Evolutionary conservation across 257 asterid species (phyloP), one percentile per base, ranked within the genome.

Genomic region (Solanum chilense): DNA sequence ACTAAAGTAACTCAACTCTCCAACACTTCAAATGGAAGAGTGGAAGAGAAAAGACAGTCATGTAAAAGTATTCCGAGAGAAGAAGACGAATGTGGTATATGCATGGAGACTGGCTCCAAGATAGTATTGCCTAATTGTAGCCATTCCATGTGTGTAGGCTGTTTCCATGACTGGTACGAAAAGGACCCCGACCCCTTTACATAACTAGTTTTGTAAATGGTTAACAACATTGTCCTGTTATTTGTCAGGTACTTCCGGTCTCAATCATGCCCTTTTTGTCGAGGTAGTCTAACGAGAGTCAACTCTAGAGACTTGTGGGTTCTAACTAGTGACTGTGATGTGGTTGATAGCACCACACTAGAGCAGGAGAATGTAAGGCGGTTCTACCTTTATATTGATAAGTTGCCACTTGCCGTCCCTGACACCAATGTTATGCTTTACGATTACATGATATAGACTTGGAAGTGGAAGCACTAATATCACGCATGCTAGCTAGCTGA

Each of bases 11-110:
- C 81, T 56, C 70, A 87, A 82, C 12, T 37, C 82, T 20, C 83
- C 27, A 90, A 77, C 74, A 52, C 73, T 86, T 69, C 60, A 69
- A 78, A 5, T 68, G 86, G 64, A 52, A 47, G 84, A 39, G 70
- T 39, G 31, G 90, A 91, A 68, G 87, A 83, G 64, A 88, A 49
- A 80, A 88, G 49, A 68, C 70, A 58, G 56, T 39, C 86, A 58
- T 58, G 33, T 86, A 49, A 74, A 52, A 90, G 86, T 88, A 49
- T 47, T 20, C 92, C 88, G 45, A 75, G 85, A 60, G 94, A 91
- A 35, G 97, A 91, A n/a, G 97, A 94, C 23, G 97, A 94, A 84
- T 94, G 97, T 77, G 97, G 97, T 10, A 93, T 93, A 90, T 94
- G 98, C 87, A 92, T 94, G 96, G 94, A 94, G 70, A 88, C 62